A percentile compares a stretch with the other conserved stretches of the same genome.
Evolutionary conservation across 225 moss, liverwort and hornwort genomes (phyloP).

Genomic region (Climacium dendroides): DNA sequence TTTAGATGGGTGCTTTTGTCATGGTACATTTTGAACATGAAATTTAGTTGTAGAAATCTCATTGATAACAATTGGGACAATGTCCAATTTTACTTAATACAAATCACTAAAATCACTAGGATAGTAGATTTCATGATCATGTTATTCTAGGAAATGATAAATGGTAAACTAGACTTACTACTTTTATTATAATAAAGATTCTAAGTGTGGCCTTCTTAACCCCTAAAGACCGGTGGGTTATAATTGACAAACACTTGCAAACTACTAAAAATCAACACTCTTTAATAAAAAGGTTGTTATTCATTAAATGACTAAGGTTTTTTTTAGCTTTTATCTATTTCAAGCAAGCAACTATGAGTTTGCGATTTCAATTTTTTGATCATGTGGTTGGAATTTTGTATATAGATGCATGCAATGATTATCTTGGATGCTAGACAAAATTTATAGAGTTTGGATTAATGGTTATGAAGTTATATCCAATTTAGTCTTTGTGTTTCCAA

Average conservation of each 20-base stretch:
- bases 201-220: too few species aligned
- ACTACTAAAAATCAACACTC: rapidly evolving
- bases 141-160: not conserved
- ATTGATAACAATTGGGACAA: not conserved
- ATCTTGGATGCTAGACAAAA: not conserved
- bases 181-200: too few species aligned
- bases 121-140: not conserved
- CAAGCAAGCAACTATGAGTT: rapidly evolving
- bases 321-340: not conserved
- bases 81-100: not conserved
- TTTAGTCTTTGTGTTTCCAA: not conserved
- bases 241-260: not conserved
- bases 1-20: not conserved
- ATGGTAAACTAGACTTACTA: rapidly evolving
- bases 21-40: not conserved
- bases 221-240: rapidly evolving
- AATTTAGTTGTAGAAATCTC: not conserved
- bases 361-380: not conserved
- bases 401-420: not conserved
- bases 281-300: too few species aligned
- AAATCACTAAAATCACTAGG: not conserved
- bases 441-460: not conserved
- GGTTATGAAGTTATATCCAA: not conserved
- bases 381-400: not conserved
- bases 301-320: too few species aligned